Evolutionary conservation across 2,329 filamentous ascomycete genomes (phyloP), one percentile per base, ranked within the genome.

Genomic region (Ophidiomyces ophidiicola): DNA sequence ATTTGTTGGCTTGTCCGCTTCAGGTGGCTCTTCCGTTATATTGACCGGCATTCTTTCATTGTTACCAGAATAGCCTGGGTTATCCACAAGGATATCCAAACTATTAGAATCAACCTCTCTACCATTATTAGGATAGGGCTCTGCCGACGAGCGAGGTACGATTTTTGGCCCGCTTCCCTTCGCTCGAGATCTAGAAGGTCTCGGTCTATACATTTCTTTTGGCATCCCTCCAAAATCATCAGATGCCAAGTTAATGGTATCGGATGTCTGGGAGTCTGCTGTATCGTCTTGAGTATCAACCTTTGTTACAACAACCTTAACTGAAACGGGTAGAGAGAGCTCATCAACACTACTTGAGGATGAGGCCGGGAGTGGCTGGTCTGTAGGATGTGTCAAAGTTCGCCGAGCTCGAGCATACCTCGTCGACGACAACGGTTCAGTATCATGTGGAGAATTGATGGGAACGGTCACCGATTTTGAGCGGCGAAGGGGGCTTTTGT

Each of bases 351-450:
- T 44, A 33, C 48, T 52, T 8, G 25, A 36, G 11, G 37, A 12
- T 10, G 48, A 49, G 3, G 50, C 52, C 19, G 50, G 46, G 10
- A 46, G 47, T 4, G 41, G 39, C 14, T 32, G 21, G 17, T 14
- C 20, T 20, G 30, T 39, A 28, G 30, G 20, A 12, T 25, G 30
- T 3, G 47, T 44, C 35, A 39, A 14, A n/a, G 44, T 38, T 39
- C 42, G 34, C 5, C 35, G 34, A 15, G 39, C 39, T 15, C 50
- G 49, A 2, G 51, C 46, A 0, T 56, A 53, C 6, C 46, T 39
- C 5, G 56, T 43, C 5, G 61, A 63, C 7, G 60, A 63, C 23
- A 62, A 50, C 15, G 59, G 60, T 30, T 61, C 54, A 1, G 61
- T 64, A 34, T 63, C 60, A 30, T 60, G 59, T 5, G 58, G 58